Evolutionary conservation across 208 protist species (phyloP).

Genomic region (Trypanosoma melophagium): DNA sequence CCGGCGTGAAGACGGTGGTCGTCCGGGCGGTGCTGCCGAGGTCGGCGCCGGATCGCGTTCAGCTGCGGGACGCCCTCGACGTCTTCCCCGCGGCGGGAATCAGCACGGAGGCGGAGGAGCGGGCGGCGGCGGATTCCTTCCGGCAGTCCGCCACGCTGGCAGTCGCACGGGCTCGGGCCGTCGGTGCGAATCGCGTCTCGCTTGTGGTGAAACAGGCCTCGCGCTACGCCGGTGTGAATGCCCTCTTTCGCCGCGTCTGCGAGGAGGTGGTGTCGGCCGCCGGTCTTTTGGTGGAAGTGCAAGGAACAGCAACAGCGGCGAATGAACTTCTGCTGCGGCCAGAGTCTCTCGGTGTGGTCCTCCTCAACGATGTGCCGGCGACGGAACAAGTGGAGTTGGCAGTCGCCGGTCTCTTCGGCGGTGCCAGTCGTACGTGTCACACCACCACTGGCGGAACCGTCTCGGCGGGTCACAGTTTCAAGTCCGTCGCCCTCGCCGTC

Average conservation of each 20-base stretch:
- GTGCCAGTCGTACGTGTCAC: conserved; percentile 60
- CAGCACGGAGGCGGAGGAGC: conserved; percentile 43
- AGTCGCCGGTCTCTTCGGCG: conserved; percentile 69
- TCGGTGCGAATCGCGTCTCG: conserved; percentile 55
- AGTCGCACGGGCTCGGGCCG: conserved; percentile 56
- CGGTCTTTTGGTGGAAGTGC: conserved; percentile 55
- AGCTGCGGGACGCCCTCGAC: conserved; percentile 77
- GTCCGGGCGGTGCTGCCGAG: conserved; percentile 77
- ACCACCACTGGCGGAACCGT: conserved; percentile 56
- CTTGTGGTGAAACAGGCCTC: conserved; percentile 74
- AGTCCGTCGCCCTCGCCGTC: conserved; percentile 65
- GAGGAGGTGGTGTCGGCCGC: conserved; percentile 55
- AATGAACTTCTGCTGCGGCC: conserved; percentile 78
- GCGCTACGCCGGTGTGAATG: conserved; percentile 74
- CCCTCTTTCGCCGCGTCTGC: conserved; percentile 56
- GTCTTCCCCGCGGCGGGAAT: conserved; percentile 73
- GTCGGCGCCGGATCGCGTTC: conserved; percentile 41
- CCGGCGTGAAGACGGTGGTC: conserved; percentile 55
- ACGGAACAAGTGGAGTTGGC: conserved; percentile 71
- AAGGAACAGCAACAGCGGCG: conserved; percentile 47
- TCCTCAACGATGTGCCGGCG: conserved; percentile 69
- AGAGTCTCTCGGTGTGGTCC: conserved; percentile 63
- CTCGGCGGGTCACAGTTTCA: conserved; percentile 74
- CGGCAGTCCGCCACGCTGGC: conserved; percentile 66
- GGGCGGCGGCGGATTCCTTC: conserved; percentile 48